A percentile compares a stretch with the other conserved stretches of the same genome.
These are phyloP conservation scores for Gaultheria prostrata DNA, from an alignment of 148 eudicot genomes.

Conservation along the genomic window DNA sequence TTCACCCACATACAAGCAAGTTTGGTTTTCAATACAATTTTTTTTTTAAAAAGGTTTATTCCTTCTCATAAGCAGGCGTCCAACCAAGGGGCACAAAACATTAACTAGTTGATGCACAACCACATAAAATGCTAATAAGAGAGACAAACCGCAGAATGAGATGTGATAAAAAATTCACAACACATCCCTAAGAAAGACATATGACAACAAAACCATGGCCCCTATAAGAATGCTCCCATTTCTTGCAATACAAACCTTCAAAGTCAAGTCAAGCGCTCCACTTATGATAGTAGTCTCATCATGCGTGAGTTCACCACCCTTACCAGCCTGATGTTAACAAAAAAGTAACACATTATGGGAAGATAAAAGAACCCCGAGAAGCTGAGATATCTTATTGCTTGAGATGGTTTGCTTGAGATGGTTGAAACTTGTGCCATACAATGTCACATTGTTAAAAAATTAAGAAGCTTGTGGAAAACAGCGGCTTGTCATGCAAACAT, in stretches of 20 bases:
- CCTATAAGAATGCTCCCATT: neutral
- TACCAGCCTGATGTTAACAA: constrained; percentile 59
- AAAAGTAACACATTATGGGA: neutral
- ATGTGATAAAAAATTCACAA: neutral
- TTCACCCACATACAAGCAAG: neutral
- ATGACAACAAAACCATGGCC: neutral
- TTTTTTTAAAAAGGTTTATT: neutral
- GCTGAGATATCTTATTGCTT: neutral
- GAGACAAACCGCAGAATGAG: neutral
- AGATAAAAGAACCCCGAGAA: neutral
- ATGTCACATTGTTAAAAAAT: neutral
- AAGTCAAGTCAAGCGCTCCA: constrained; percentile 83
- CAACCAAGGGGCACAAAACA: neutral
- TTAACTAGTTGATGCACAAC: neutral
- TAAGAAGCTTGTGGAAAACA: neutral
- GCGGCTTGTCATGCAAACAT: neutral
- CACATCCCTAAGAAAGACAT: neutral
- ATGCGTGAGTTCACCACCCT: constrained; percentile 82
- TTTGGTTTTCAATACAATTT: neutral
- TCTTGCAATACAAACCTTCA: constrained; percentile 45
- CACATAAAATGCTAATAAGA: neutral
- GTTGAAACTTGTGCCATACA: neutral
- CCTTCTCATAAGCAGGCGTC: neutral
- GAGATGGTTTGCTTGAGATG: neutral
- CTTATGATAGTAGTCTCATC: constrained; percentile 81